Evolutionary conservation across 257 asterid species (phyloP).

Genomic region (Nicotiana otophora): DNA sequence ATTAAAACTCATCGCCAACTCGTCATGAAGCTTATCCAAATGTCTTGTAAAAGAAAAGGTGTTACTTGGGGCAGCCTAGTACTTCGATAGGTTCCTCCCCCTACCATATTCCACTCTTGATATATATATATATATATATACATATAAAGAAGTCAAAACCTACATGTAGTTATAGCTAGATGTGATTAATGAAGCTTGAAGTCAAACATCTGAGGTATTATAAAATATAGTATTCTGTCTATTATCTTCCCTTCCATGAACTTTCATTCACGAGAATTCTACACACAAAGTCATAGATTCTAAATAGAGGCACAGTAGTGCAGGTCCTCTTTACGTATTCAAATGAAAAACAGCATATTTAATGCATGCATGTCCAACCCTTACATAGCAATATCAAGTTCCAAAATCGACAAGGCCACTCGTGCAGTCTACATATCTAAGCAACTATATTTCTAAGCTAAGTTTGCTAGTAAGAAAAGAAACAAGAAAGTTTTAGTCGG

Average conservation of each 20-base stretch:
- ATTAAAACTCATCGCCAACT: neutral
- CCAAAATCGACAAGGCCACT: neutral
- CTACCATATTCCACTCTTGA: neutral
- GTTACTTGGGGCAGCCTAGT: neutral
- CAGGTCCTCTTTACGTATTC: neutral
- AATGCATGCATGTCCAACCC: constrained; percentile 3
- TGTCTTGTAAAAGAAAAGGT: neutral
- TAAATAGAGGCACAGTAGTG: neutral
- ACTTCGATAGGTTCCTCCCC: neutral
- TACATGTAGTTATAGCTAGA: neutral
- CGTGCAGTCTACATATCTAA: constrained; percentile 6
- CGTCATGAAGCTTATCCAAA: neutral
- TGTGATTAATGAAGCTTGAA: neutral
- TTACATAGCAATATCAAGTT: neutral
- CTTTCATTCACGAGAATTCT: neutral
- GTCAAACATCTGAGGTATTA: neutral
- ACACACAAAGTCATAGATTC: neutral
- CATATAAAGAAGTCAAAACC: neutral
- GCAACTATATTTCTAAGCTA: neutral
- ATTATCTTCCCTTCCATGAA: neutral
- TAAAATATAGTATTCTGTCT: neutral
- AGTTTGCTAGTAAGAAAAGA: neutral
- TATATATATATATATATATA: neutral
- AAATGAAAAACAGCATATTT: neutral
- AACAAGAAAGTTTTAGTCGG: neutral